A percentile compares a stretch with the other conserved stretches of the same genome.
phyloP scores from a whole-genome alignment of 495 filamentous ascomycete species.

The Penicillium lividum region DNA sequence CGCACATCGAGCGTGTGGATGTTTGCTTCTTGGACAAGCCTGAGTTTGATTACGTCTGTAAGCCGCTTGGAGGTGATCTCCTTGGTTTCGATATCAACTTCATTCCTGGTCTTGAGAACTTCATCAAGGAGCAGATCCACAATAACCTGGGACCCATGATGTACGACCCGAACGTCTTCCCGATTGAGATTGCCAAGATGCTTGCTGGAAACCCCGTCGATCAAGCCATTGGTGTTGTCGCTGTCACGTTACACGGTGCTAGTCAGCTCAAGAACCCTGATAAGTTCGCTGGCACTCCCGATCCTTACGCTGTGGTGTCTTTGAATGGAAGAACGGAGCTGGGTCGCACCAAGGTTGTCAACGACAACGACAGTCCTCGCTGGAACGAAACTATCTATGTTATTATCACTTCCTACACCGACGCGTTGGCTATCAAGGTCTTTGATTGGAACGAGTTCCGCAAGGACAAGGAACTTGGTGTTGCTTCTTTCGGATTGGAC shows the following conservation, averaged over 20 bases:
- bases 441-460: constrained; percentile 95
- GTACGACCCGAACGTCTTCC: constrained; percentile 96
- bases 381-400: constrained; percentile 98
- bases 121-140: constrained; percentile 96
- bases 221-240: constrained; percentile 91
- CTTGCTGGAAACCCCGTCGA: constrained; percentile 92
- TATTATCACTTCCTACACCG: constrained; percentile 85
- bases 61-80: constrained; percentile 91
- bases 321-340: constrained; percentile 79
- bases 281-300: constrained; percentile 88
- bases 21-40: constrained; percentile 80
- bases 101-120: constrained; percentile 87
- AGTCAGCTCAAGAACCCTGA: constrained; percentile 92
- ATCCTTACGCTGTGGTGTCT: constrained; percentile 88
- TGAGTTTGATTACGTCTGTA: constrained; percentile 93
- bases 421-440: constrained; percentile 76
- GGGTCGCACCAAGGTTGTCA: constrained; percentile 83
- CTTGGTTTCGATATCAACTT: constrained; percentile 99
- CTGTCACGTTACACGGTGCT: constrained; percentile 87
- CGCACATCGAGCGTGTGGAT: constrained; percentile 89
- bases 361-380: constrained; percentile 79
- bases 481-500: constrained; percentile 80
- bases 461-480: constrained; percentile 94
- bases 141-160: constrained; percentile 91
- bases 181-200: constrained; percentile 98